Evolutionary conservation across 2,329 filamentous ascomycete genomes (phyloP).

Genomic region (Colletotrichum orbiculare): DNA sequence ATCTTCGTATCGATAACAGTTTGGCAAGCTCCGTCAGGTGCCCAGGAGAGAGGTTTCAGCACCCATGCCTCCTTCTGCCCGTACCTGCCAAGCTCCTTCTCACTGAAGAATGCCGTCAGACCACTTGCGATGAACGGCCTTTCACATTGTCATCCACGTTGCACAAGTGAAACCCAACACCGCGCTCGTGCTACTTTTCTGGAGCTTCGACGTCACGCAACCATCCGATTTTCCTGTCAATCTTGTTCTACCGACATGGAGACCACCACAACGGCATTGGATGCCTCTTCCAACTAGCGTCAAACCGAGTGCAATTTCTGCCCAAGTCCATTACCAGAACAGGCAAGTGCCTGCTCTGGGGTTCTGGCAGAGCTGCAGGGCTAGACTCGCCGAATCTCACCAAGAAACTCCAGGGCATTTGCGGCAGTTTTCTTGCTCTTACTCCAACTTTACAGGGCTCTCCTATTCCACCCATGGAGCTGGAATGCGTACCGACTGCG

Average conservation of each 20-base stretch:
- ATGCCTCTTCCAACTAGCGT: slow-evolving; percentile 25
- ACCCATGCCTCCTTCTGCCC: too few species aligned
- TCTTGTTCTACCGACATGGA: not conserved
- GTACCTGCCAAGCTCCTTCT: too few species aligned
- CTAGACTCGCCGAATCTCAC: not conserved
- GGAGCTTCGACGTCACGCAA: slow-evolving; percentile 2
- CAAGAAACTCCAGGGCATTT: not conserved
- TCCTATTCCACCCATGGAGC: slow-evolving; percentile 8
- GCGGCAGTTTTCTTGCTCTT: slow-evolving; percentile 18
- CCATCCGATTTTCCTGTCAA: slow-evolving; percentile 2
- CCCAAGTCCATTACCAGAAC: slow-evolving; percentile 2
- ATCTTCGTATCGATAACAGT: not conserved
- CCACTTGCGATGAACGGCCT: slow-evolving; percentile 20
- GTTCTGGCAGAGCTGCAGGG: not conserved
- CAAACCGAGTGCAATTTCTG: slow-evolving; percentile 17
- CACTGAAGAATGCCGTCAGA: not conserved
- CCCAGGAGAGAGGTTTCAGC: too few species aligned
- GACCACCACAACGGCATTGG: not conserved
- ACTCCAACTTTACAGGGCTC: not conserved
- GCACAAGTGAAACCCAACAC: not conserved
- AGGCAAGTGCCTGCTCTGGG: slow-evolving; percentile 17
- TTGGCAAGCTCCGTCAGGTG: too few species aligned
- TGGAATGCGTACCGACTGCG: not conserved
- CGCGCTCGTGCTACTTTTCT: not conserved
- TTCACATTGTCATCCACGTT: not conserved